Evolutionary conservation across 2,329 filamentous ascomycete species (phyloP).

Genomic region (Seiridium unicorne): DNA sequence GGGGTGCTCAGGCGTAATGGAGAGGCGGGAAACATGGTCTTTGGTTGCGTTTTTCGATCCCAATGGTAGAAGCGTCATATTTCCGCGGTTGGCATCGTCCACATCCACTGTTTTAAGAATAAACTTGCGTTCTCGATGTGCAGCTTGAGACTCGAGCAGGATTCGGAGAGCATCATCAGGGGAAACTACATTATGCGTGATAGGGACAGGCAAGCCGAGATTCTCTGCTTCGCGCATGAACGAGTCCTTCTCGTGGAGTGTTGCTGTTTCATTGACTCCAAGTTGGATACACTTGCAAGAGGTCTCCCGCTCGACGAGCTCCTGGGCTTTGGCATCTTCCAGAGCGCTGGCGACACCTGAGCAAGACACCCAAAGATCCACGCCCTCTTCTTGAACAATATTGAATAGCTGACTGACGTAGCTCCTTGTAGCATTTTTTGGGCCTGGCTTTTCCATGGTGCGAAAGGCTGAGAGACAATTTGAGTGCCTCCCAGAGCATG

Average conservation of each 20-base stretch:
- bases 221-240: constrained; percentile 60
- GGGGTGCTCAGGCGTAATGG: constrained; percentile 50
- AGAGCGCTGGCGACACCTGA: constrained; percentile 65
- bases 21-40: constrained; percentile 51
- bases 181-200: constrained; percentile 52
- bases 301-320: constrained; percentile 57
- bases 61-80: constrained; percentile 66
- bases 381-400: constrained; percentile 57
- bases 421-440: constrained; percentile 26
- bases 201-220: constrained; percentile 53
- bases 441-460: constrained; percentile 31
- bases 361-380: constrained; percentile 73
- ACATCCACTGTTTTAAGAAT: constrained; percentile 66
- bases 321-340: constrained; percentile 65
- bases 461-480: constrained; percentile 55
- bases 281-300: constrained; percentile 64
- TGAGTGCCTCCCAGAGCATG: constrained; percentile 58
- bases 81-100: constrained; percentile 56
- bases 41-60: constrained; percentile 50
- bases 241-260: constrained; percentile 61
- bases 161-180: constrained; percentile 51
- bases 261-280: constrained; percentile 51
- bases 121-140: constrained; percentile 41
- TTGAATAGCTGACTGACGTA: constrained; percentile 59
- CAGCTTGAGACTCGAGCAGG: constrained; percentile 33